Base-by-base conservation (phyloP, 2,329 filamentous ascomycete species). In the Gremmenia infestans region DNA sequence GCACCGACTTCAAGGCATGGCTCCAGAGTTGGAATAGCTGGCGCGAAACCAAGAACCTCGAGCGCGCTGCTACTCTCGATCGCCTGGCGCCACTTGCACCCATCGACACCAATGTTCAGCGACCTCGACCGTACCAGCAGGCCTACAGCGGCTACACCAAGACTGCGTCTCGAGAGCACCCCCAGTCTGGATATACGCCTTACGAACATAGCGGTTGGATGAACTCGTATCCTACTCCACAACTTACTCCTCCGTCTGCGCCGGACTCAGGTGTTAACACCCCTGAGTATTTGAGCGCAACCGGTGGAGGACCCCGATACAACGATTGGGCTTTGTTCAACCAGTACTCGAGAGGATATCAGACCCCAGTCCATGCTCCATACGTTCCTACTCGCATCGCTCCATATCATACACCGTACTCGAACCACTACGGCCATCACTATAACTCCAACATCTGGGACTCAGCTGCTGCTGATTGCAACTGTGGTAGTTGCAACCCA, bases 11-110 rank as follows among this genome's bases (percentile, higher is more conserved):
- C 69, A 73, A 77, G 49, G 78, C 80, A 32, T 89, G 86, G 85
- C 76, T 81, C 46, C 74, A 78, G 55, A 83, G 83, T 66, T 89
- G 86, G 86, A 79, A 84, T 55, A 79, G 79, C 28, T 88, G 83
- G 75, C 77, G 70, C 72, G 74, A 64, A 67, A 72, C 55, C 72
- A 78, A 65, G 58, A 70, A 72, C 74, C 63, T 72, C 70, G 52
- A 70, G 66, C 67, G 65, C 46, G 65, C 63, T 37, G 64, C 64
- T 5, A 66, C 67, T 4, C 64, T 69, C 23, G 62, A 76, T 71
- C 61, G 76, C 72, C 62, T 73, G 68, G 62, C 73, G 71, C 64
- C 74, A 72, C 58, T 70, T 52, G 64, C 67, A 35, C 66, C 65
- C 50, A 80, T 89, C 60, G 82, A 88, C 65, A 88, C 85, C 52